Percentiles rank a stretch among this genome's conserved stretches.
These are phyloP conservation scores for Nitzschia sp. DNA, from an alignment of 108 stramenopile genomes.

Conservation along the genomic window DNA sequence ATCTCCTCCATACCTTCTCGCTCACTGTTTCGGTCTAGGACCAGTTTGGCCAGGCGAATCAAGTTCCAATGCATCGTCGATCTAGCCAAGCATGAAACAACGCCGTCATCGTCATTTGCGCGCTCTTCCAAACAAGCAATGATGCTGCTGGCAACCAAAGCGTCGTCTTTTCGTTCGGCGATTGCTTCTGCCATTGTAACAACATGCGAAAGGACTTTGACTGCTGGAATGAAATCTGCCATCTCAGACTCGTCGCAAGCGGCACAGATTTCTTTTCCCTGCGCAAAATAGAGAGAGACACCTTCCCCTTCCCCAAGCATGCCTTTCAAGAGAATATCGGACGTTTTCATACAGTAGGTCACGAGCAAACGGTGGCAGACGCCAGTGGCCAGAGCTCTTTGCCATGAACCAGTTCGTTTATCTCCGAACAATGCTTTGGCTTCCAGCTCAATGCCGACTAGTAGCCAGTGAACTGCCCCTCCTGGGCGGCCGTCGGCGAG, in stretches of 20 bases:
- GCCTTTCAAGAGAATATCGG: constrained; percentile 27
- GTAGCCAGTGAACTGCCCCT: constrained; percentile 60
- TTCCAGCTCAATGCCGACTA: constrained; percentile 66
- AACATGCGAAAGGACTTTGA: constrained; percentile 48
- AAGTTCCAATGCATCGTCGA: constrained; percentile 54
- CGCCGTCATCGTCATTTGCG: constrained; percentile 49
- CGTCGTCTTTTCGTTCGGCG: constrained; percentile 43
- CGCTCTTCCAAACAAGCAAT: constrained; percentile 64
- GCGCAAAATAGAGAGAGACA: constrained; percentile 9
- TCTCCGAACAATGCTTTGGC: constrained; percentile 35
- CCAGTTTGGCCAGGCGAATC: constrained; percentile 46
- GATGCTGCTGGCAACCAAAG: constrained; percentile 54
- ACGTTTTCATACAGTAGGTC: constrained; percentile 21
- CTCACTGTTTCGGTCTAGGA: constrained; percentile 43
- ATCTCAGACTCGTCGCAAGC: constrained; percentile 21
- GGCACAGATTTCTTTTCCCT: constrained; percentile 30
- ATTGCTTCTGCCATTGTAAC: constrained; percentile 49
- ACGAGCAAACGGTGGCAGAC: constrained; percentile 28
- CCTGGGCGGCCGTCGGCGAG: constrained; percentile 26
- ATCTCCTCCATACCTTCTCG: constrained; percentile 23
- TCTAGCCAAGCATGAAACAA: constrained; percentile 56
- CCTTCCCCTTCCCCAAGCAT: constrained; percentile 38
- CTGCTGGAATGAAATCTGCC: constrained; percentile 24
- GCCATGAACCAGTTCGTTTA: constrained; percentile 31
- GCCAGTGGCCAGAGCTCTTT: constrained; percentile 15